A percentile compares a stretch with the other conserved stretches of the same genome.
Conservation (phyloP, 306 rosid species). For the Pueraria montana region DNA sequence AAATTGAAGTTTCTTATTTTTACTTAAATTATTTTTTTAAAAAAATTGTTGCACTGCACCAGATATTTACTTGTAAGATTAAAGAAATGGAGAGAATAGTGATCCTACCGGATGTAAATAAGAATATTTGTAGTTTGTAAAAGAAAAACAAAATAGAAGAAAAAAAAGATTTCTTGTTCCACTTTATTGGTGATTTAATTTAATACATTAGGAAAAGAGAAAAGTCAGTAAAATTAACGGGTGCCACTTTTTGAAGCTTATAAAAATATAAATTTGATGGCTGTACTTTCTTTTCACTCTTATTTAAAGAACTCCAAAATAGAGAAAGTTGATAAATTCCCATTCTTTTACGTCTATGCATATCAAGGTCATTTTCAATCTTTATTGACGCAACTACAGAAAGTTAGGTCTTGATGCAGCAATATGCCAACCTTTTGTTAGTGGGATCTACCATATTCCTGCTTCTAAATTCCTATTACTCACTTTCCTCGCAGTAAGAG, state of each 20-base stretch:
- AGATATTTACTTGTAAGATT: too few relatives aligned
- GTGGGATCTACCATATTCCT: slow-evolving; percentile 33
- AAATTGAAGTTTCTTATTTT: too few relatives aligned
- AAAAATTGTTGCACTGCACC: too few relatives aligned
- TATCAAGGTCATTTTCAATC: slow-evolving; percentile 42
- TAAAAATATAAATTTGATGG: slow-evolving; percentile 22
- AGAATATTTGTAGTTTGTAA: too few relatives aligned
- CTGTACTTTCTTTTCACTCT: not conserved
- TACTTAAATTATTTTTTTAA: too few relatives aligned
- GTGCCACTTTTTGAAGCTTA: slow-evolving; percentile 1
- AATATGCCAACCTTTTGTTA: slow-evolving; percentile 45
- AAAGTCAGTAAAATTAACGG: not conserved
- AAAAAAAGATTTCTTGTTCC: too few relatives aligned
- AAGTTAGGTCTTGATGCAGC: slow-evolving; percentile 47
- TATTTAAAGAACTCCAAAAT: slow-evolving; percentile 29
- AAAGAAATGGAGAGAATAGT: too few relatives aligned
- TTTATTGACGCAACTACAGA: slow-evolving; percentile 38
- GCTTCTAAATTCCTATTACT: slow-evolving; percentile 16
- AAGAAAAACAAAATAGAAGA: too few relatives aligned
- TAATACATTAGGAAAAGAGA: not conserved
- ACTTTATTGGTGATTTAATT: not conserved
- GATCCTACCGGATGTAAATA: too few relatives aligned
- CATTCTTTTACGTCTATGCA: not conserved
- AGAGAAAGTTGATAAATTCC: slow-evolving; percentile 2
- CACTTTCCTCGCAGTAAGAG: slow-evolving; percentile 29